phyloP scores from a whole-genome alignment of 2,329 filamentous ascomycete species.

The Aspergillus pseudoglaucus region DNA sequence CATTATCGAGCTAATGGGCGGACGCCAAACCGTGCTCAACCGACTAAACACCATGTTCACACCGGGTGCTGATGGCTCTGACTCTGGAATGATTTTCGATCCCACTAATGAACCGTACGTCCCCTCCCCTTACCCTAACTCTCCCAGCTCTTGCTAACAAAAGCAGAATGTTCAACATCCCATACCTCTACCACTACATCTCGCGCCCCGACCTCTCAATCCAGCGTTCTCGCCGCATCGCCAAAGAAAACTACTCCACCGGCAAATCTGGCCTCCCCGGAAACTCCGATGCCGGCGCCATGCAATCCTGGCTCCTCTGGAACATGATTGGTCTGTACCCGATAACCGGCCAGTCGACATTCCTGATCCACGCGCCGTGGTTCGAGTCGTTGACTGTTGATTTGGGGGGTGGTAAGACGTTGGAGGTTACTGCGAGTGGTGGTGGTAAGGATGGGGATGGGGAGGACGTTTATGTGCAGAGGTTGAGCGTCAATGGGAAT shows the following conservation, averaged over 20 bases:
- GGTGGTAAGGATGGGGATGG: slow-evolving; percentile 39
- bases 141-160: slow-evolving; percentile 2
- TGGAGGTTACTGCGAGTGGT: slow-evolving; percentile 51
- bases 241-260: slow-evolving; percentile 54
- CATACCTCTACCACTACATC: slow-evolving; percentile 64
- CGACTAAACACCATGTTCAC: slow-evolving; percentile 56
- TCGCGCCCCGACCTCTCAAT: slow-evolving; percentile 58
- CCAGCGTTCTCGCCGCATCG: slow-evolving; percentile 51
- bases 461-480: slow-evolving; percentile 54
- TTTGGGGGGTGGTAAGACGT: slow-evolving; percentile 48
- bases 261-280: slow-evolving; percentile 56
- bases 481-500: slow-evolving; percentile 58
- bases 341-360: slow-evolving; percentile 61
- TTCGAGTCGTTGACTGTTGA: slow-evolving; percentile 54
- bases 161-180: slow-evolving; percentile 51
- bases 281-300: slow-evolving; percentile 65
- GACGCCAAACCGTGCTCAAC: slow-evolving; percentile 28
- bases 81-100: slow-evolving; percentile 55
- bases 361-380: slow-evolving; percentile 60
- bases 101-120: slow-evolving; percentile 59
- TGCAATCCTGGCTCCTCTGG: slow-evolving; percentile 66
- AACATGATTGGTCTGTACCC: slow-evolving; percentile 64
- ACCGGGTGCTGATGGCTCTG: slow-evolving; percentile 20
- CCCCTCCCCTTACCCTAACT: not conserved
- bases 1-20: slow-evolving; percentile 52